Base-by-base conservation (phyloP, 2,329 filamentous ascomycete species). In the Westerdykella sp. region DNA sequence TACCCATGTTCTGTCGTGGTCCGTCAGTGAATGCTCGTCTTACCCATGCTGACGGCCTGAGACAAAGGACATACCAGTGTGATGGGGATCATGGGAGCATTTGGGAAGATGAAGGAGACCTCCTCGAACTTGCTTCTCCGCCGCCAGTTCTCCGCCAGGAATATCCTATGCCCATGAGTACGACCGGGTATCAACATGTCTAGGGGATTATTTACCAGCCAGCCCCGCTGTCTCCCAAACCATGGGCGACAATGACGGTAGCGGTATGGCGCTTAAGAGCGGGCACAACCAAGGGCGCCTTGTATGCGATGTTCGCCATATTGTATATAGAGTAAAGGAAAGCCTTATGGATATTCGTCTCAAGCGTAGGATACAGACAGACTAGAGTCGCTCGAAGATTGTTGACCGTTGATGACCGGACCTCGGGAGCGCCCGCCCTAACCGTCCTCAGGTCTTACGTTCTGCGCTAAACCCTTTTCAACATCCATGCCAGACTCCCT, bases 191-290 rank as follows among this genome's bases (percentile, higher is more conserved):
- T 9, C 7, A 28, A 28, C 11, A 28, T 28, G 25, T 10, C 25
- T 28, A 16, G 21, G 16, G 28, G 34, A 34, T 22, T 36, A 54
- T 65, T 57, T 68, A 82, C 90, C 87, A 91, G 54, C 86, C 86
- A 53, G 79, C 74, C 35, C 85, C 86, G 23, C 68, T 73, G 65
- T 97, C 93, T 50, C 93, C 93, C 32, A 98, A 75, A 12, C 93
- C 93, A 67, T 98, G 93, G 41, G 87, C 78, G 69, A 96, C 89
- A 59, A 98, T 97, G 58, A 97, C 85, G 3, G 91, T 96, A 18
- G 89, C 89, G 31, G 93, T 96, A 70, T 97, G 93, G 62, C 80
- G 81, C 63, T 80, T 85, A 28, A 86, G 72, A 34, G 90, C 87
- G 22, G 87, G 87, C 47, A 95, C 82, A 15, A 93, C 76, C 42